Conservation (phyloP, 2,329 filamentous ascomycete genomes). For the Pseudopyricularia javanii region DNA sequence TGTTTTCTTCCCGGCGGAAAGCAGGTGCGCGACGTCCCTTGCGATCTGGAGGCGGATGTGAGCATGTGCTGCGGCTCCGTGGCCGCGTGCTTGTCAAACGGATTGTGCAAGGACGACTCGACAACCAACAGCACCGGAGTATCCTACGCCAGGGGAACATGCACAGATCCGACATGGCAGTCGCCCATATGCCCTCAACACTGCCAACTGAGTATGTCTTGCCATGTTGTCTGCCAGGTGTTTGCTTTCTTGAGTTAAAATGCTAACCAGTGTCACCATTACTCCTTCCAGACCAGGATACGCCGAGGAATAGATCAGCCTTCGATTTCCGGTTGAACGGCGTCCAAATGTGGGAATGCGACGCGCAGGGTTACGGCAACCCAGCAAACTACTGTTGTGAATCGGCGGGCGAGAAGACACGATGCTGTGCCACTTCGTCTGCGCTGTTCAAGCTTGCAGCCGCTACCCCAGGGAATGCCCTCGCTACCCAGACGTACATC, state of each 20-base stretch:
- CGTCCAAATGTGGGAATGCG: conserved; percentile 8
- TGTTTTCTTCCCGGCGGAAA: conserved; percentile 5
- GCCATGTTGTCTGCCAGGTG: neutral
- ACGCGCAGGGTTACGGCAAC: conserved; percentile 4
- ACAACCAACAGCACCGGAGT: conserved; percentile 5
- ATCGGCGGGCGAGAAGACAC: conserved; percentile 6
- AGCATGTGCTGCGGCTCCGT: conserved; percentile 8
- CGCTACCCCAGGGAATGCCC: conserved; percentile 6
- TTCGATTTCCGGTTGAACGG: conserved; percentile 7
- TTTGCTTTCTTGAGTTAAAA: neutral
- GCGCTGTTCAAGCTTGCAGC: conserved; percentile 6
- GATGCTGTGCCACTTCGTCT: conserved; percentile 5
- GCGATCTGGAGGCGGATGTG: conserved; percentile 5
- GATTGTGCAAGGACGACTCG: conserved; percentile 4
- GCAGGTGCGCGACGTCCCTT: conserved; percentile 12
- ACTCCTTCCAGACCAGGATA: conserved; percentile 4
- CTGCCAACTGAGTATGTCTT: conserved; percentile 11
- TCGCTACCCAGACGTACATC: conserved; percentile 5
- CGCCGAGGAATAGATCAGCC: conserved; percentile 3
- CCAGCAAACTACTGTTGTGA: conserved; percentile 9
- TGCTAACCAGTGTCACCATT: neutral
- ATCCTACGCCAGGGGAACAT: conserved; percentile 7
- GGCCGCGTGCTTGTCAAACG: conserved; percentile 5
- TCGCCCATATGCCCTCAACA: conserved; percentile 32
- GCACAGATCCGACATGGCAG: conserved; percentile 6